phyloP scores from a whole-genome alignment of 139 green algal genomes.

The Prasinococcaceae sp. region DNA sequence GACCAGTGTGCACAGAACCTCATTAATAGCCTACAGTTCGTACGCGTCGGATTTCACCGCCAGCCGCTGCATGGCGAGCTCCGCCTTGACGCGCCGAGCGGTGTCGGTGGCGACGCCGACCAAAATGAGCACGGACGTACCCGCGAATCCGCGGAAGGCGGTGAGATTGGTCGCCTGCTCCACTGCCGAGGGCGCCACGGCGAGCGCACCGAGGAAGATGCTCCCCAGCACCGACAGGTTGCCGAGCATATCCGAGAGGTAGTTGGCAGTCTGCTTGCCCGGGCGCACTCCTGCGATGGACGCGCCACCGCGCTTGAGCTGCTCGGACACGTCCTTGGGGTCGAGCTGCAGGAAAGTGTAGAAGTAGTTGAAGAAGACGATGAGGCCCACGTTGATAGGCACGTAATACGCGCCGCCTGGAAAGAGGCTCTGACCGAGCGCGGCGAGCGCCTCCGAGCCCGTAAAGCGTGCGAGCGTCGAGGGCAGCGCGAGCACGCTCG shows the following conservation, averaged over 20 bases:
- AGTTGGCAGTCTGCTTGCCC: constrained; percentile 73
- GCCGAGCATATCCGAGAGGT: constrained; percentile 48
- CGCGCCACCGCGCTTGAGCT: constrained; percentile 71
- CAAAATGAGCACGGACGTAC: constrained; percentile 81
- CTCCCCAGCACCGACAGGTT: constrained; percentile 81
- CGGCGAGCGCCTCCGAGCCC: constrained; percentile 36
- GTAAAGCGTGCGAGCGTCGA: constrained; percentile 59
- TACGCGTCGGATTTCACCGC: too few species aligned
- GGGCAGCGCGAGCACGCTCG: constrained; percentile 80
- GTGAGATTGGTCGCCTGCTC: constrained; percentile 43
- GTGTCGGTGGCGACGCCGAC: constrained; percentile 91
- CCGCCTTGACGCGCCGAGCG: constrained; percentile 54
- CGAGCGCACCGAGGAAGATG: constrained; percentile 79
- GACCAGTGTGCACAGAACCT: too few species aligned
- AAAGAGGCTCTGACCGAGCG: constrained; percentile 44
- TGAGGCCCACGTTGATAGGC: constrained; percentile 72
- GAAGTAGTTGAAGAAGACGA: constrained; percentile 98
- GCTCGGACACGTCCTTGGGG: constrained; percentile 86
- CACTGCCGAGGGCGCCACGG: constrained; percentile 63
- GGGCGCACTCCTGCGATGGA: constrained; percentile 80
- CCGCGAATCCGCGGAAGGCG: constrained; percentile 91
- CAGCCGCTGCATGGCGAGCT: constrained; percentile 29
- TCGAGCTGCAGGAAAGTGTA: constrained; percentile 99
- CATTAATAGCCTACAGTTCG: too few species aligned
- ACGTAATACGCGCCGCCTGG: constrained; percentile 44